Evolutionary conservation across 371 early-diverging fungal genomes (phyloP).

Genomic region (Rhizopus arrhizus): DNA sequence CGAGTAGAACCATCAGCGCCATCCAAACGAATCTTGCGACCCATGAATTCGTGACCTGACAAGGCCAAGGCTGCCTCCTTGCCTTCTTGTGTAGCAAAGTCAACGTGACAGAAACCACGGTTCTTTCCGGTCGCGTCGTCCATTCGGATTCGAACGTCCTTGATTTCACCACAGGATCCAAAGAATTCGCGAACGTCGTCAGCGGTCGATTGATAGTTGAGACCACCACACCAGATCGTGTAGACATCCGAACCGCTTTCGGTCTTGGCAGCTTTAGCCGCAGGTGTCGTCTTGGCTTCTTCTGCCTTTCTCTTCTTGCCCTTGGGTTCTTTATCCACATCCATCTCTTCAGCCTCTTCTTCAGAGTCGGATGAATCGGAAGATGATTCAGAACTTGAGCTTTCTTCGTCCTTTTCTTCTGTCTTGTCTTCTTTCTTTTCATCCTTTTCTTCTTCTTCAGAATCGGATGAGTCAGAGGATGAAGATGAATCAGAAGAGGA

Average conservation of each 20-base stretch:
- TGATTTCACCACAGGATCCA: constrained; percentile 63
- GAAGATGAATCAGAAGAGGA: too few species aligned
- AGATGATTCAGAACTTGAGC: constrained; percentile 1
- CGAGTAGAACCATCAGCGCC: constrained; percentile 38
- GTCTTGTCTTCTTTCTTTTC: constrained; percentile 1
- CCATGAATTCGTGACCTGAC: constrained; percentile 65
- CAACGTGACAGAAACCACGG: constrained; percentile 76
- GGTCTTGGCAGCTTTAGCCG: constrained; percentile 58
- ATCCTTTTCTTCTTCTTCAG: constrained; percentile 12
- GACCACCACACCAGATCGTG: constrained; percentile 71
- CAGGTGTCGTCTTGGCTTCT: constrained; percentile 23
- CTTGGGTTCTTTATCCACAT: background rate
- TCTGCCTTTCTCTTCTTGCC: constrained; percentile 31
- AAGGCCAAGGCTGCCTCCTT: constrained; percentile 64
- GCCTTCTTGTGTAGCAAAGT: constrained; percentile 60
- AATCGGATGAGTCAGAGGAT: background rate
- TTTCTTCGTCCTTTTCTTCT: constrained; percentile 30
- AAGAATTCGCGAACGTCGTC: constrained; percentile 63
- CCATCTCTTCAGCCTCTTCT: constrained; percentile 4
- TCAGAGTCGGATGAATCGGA: constrained; percentile 11
- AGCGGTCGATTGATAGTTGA: constrained; percentile 67
- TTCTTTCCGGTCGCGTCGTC: constrained; percentile 64
- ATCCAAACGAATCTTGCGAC: constrained; percentile 63
- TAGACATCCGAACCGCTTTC: constrained; percentile 20
- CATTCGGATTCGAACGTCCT: constrained; percentile 26